These are phyloP conservation scores for Populus hybrid DNA, from an alignment of 441 rosid species.

Conservation along the genomic window DNA sequence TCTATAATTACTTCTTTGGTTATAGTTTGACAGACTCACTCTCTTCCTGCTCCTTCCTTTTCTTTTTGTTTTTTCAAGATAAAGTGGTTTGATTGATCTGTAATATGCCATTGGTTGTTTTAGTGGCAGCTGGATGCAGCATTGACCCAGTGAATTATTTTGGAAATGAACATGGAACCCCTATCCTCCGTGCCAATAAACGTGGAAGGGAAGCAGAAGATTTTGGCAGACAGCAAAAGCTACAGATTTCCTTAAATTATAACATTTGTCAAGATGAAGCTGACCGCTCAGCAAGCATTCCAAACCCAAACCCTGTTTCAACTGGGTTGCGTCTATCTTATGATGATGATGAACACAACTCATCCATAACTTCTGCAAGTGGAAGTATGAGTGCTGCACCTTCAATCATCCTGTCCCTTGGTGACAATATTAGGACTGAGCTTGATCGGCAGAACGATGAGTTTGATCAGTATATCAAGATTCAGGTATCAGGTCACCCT, in stretches of 20 bases:
- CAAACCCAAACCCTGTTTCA: conserved; percentile 56
- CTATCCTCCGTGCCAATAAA: conserved; percentile 49
- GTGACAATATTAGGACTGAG: conserved; percentile 52
- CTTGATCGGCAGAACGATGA: conserved; percentile 69
- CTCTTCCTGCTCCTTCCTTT: neutral
- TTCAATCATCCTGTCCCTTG: conserved; percentile 54
- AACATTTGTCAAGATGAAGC: conserved; percentile 52
- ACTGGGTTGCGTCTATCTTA: conserved; percentile 78
- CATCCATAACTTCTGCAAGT: conserved; percentile 71
- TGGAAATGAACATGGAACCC: conserved; percentile 47
- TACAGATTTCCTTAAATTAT: conserved; percentile 60
- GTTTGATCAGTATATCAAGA: conserved; percentile 55
- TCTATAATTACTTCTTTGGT: neutral
- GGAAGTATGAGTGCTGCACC: conserved; percentile 58
- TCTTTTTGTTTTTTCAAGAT: neutral
- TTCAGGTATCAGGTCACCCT: conserved; percentile 41
- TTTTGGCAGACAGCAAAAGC: conserved; percentile 53
- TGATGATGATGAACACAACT: conserved; percentile 73
- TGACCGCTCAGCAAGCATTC: conserved; percentile 45
- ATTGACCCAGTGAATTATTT: conserved; percentile 61
- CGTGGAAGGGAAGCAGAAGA: conserved; percentile 54
- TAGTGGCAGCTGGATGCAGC: conserved; percentile 60
- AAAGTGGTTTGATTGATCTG: conserved; percentile 7
- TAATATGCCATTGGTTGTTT: conserved; percentile 9
- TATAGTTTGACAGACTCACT: neutral